phyloP scores from a whole-genome alignment of 495 filamentous ascomycete species.

The Acidomyces sp. region DNA sequence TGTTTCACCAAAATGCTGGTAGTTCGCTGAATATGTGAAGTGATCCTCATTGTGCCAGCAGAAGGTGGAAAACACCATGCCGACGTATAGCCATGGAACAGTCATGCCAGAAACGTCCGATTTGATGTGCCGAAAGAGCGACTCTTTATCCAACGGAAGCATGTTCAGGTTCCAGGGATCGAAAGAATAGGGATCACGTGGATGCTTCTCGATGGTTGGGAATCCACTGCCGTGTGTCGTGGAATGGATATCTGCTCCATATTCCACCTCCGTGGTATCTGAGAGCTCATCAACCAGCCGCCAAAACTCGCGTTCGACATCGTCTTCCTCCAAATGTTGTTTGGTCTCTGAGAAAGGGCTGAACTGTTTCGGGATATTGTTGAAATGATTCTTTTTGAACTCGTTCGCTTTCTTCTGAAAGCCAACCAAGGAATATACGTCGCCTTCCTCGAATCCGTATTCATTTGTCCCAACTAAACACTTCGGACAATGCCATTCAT shows the following conservation, averaged over 20 bases:
- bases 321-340: slow-evolving; percentile 76
- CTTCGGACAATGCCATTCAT: slow-evolving; percentile 92
- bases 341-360: slow-evolving; percentile 35
- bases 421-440: slow-evolving; percentile 85
- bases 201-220: slow-evolving; percentile 85
- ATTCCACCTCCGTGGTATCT: slow-evolving; percentile 95
- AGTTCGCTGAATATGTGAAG: slow-evolving; percentile 95
- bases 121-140: slow-evolving; percentile 92
- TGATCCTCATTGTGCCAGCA: slow-evolving; percentile 99
- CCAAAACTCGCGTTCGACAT: slow-evolving; percentile 97
- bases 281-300: slow-evolving; percentile 80
- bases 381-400: slow-evolving; percentile 88
- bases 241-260: slow-evolving; percentile 95
- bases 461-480: slow-evolving; percentile 94
- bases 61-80: slow-evolving; percentile 99
- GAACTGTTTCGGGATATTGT: slow-evolving; percentile 11
- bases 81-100: slow-evolving; percentile 98
- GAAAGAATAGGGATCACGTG: slow-evolving; percentile 66
- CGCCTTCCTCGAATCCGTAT: slow-evolving; percentile 95
- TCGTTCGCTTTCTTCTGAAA: slow-evolving; percentile 93
- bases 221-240: slow-evolving; percentile 97
- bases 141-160: slow-evolving; percentile 79
- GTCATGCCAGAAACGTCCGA: slow-evolving; percentile 99
- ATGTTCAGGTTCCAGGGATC: slow-evolving; percentile 97
- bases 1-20: slow-evolving; percentile 95